Conservation (phyloP, 148 eudicot genomes). For the Suaeda aralocaspica region DNA sequence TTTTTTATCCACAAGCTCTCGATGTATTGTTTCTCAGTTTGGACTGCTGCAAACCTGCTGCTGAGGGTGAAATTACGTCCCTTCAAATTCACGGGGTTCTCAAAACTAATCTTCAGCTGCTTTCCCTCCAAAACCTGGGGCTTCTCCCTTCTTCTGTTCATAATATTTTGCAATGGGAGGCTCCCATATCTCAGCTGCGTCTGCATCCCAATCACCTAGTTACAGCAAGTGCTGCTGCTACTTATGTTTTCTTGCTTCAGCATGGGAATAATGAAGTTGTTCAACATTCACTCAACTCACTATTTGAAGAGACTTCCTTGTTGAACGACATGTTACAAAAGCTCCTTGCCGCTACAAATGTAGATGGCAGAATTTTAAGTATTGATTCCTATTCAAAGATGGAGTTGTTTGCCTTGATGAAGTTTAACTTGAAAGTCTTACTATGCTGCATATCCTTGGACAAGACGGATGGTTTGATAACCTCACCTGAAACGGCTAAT, state of each 20-base stretch:
- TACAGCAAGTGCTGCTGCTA: constrained; percentile 81
- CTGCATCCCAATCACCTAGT: constrained; percentile 90
- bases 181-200: constrained; percentile 77
- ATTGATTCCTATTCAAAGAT: constrained; percentile 40
- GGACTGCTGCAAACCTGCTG: constrained; percentile 28
- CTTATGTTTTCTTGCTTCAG: constrained; percentile 89
- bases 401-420: constrained; percentile 69
- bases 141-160: constrained; percentile 68
- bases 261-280: constrained; percentile 76
- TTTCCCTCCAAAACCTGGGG: constrained; percentile 84
- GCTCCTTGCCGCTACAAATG: constrained; percentile 22
- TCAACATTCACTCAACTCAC: constrained; percentile 47
- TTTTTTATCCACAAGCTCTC: constrained; percentile 63
- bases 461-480: constrained; percentile 38
- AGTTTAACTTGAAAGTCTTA: constrained; percentile 75
- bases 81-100: constrained; percentile 93
- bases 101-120: constrained; percentile 84
- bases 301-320: constrained; percentile 62
- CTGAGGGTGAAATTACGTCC: constrained; percentile 46
- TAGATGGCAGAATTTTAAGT: constrained; percentile 9
- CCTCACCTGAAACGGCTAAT: constrained; percentile 47
- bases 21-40: constrained; percentile 76
- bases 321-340: constrained; percentile 44
- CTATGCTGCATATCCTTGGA: constrained; percentile 57
- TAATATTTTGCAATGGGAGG: constrained; percentile 65